Evolutionary conservation across 306 rosid genomes (phyloP), one percentile per base, ranked within the genome.

Genomic region (Casuarina cunninghamiana): DNA sequence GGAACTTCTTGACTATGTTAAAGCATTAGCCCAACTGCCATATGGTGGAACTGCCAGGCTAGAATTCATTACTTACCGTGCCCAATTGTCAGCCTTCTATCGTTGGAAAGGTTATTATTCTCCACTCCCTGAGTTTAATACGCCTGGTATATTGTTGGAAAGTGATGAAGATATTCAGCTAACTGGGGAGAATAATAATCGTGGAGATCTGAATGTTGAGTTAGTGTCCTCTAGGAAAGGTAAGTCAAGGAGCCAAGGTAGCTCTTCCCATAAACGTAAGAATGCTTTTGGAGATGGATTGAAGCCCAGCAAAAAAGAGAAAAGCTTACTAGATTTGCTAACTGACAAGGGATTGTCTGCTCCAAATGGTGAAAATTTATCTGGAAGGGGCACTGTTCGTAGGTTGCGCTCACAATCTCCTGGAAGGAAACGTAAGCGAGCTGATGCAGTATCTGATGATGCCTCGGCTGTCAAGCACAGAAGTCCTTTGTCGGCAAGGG

Each of bases 51-150:
- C 65, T 57, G 90, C 86, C 77, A 89, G 82, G 54, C 88, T 90
- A 66, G 88, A 85, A 81, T 65, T 85, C 43, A 86, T 81, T 37
- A 77, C 70, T 49, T 78, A 85, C 37, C 79, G 45, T 61, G 86
- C 94, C 45, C 93, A 88, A 67, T 79, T 92, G 77, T 76, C 42
- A 70, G 86, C 97, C 61, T 89, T 89, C 75, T 75, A 61, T 84
- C 84, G 78, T 12, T 84, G 85, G 79, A 94, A 90, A 75, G 97
- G 97, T 69, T 87, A 84, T 86, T 72, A 84, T 86, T 72, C 84
- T 66, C 81, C 80, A 62, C 86, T 90, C 70, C 87, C 92, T 44
- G 93, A 85, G 84, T 88, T 87, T 53, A 42, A 57, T 74, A 16
- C 72, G 74, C 81, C 73, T 74, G 88, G 67, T 54, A 84, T 82